Evolutionary conservation across 225 moss, liverwort and hornwort species (phyloP).

Genomic region (Neckera pumila): DNA sequence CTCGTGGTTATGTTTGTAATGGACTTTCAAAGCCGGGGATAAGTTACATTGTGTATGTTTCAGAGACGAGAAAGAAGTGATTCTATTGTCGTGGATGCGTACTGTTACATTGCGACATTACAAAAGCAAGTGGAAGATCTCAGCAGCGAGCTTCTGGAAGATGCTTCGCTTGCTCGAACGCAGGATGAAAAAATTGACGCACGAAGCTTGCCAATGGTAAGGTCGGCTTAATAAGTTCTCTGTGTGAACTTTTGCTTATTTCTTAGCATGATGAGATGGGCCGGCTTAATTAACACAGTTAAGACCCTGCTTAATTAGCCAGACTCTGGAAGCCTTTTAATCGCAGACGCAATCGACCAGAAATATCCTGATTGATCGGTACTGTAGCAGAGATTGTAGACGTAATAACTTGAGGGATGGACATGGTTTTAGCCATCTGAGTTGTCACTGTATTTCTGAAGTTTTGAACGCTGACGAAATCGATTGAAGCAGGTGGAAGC

Average conservation of each 20-base stretch:
- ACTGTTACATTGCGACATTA: conserved; percentile 4
- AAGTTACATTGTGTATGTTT: not conserved
- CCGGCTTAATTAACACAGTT: not conserved
- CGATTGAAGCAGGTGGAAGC: conserved; percentile 13
- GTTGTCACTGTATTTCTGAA: not conserved
- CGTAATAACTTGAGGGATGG: not conserved
- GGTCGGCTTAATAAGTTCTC: not conserved
- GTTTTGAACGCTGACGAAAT: not conserved
- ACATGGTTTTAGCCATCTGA: too few species aligned
- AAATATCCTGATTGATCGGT: not conserved
- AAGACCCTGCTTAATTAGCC: not conserved
- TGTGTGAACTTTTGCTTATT: not conserved
- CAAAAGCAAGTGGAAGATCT: conserved; percentile 24
- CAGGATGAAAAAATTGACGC: not conserved
- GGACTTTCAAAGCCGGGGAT: not conserved
- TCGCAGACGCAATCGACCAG: not conserved
- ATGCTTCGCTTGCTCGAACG: not conserved
- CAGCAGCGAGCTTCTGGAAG: not conserved
- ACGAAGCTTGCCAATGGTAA: conserved; percentile 1
- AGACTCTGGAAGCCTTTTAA: not conserved
- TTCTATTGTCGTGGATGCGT: conserved; percentile 18
- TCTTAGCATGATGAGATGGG: not conserved
- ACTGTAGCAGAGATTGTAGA: not conserved
- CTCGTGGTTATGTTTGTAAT: not conserved
- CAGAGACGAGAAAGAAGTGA: conserved; percentile 2